phyloP scores from a whole-genome alignment of 495 filamentous ascomycete species.

The Tuber umbilicatum region DNA sequence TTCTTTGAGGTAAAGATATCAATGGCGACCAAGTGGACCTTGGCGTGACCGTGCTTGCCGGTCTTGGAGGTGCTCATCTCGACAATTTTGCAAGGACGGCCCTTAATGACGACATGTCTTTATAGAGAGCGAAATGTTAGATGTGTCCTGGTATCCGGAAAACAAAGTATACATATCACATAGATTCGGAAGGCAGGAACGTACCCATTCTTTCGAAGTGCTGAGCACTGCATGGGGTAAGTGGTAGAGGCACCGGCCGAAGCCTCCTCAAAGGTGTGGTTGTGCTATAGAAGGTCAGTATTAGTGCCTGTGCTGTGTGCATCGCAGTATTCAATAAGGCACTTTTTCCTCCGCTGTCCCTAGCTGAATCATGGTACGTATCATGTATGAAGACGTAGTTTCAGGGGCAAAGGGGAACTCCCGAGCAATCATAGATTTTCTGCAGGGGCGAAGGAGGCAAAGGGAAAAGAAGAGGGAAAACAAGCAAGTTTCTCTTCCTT shows the following conservation, averaged over 20 bases:
- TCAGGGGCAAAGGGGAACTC: slow-evolving; percentile 16
- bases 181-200: slow-evolving; percentile 15
- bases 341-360: slow-evolving; percentile 7
- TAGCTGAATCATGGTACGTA: slow-evolving; percentile 3
- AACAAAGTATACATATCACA: slow-evolving; percentile 10
- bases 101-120: slow-evolving; percentile 80
- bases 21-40: slow-evolving; percentile 93
- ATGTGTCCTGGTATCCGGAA: not conserved
- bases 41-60: slow-evolving; percentile 99
- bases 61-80: slow-evolving; percentile 99
- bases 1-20: slow-evolving; percentile 99
- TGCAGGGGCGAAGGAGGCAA: slow-evolving; percentile 22
- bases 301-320: slow-evolving; percentile 11
- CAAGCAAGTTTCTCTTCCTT: not conserved
- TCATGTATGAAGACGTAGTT: not conserved
- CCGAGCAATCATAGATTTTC: slow-evolving; percentile 40
- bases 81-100: slow-evolving; percentile 98
- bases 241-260: slow-evolving; percentile 91
- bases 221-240: slow-evolving; percentile 98
- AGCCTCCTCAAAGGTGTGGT: slow-evolving; percentile 82
- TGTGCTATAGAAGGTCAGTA: slow-evolving; percentile 54
- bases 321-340: slow-evolving; percentile 11
- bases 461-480: slow-evolving; percentile 14
- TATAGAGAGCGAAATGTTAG: slow-evolving; percentile 14
- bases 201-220: slow-evolving; percentile 95